Evolutionary conservation across 345 rosid genomes (phyloP), one percentile per base, ranked within the genome.

Genomic region (Camelina hispida): DNA sequence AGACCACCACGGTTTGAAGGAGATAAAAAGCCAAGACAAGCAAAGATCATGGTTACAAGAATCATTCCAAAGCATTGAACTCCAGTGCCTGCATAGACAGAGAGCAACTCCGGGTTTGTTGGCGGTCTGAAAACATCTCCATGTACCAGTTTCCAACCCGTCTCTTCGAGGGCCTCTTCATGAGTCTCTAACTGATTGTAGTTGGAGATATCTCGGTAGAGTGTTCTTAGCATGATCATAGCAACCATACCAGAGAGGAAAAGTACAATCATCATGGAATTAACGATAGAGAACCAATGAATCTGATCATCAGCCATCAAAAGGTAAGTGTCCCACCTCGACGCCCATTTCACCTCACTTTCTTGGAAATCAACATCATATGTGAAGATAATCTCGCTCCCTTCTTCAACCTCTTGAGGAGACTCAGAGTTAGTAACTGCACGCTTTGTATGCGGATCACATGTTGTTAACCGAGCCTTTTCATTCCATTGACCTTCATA

Each of bases 201-300:
- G 84, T 85, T 91, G 56, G 98, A 91, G 46, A 93, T 91, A 74
- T 93, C 98, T 14, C 94, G 85, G 74, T 88, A 91, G 50, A 93
- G 97, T 4, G 96, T 93, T 52, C 97, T 83, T 66, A 93, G 62
- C 98, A 93, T 93, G 68, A 91, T 93, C 98, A 93, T 93, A 40
- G 98, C 98, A 78, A 93, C 90, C 97, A 93, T 93, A 11, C 98
- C 98, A 0, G 97, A 91, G 51, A 93, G 97, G 88, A 93, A 91
- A 66, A 93, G 90, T 61, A 93, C 94, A 70, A 93, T 91, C 96
- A 91, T 93, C 86, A 91, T 81, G 1, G 98, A 93, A 68, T 93
- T 93, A 66, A 93, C 89, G 3, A 93, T 86, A 1, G 97, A 93
- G 82, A 93, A 91, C 97, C 98, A 93, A 67, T 93, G 97, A 65